Evolutionary conservation across 2,329 filamentous ascomycete genomes (phyloP).

Genomic region (Fusarium nisikadoi): DNA sequence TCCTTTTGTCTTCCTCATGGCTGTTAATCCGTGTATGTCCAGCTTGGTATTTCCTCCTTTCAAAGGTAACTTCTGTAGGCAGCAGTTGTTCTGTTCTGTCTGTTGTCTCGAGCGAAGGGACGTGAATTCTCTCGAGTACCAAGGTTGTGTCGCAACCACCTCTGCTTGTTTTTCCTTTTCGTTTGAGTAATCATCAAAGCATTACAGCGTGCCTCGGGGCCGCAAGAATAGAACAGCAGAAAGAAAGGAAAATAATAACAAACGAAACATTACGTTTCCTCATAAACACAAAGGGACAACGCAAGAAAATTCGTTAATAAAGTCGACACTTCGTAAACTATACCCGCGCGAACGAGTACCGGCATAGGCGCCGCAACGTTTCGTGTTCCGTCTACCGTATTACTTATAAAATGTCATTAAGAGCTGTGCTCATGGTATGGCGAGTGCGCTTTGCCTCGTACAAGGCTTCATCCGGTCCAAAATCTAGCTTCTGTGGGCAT

Average conservation of each 20-base stretch:
- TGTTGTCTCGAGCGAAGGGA: constrained; percentile 31
- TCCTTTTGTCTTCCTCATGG: constrained; percentile 24
- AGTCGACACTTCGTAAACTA: constrained; percentile 34
- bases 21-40: constrained; percentile 30
- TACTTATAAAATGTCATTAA: constrained; percentile 45
- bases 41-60: constrained; percentile 29
- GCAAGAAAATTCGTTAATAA: constrained; percentile 43
- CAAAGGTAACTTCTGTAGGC: constrained; percentile 13
- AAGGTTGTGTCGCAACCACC: constrained; percentile 1
- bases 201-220: constrained; percentile 38
- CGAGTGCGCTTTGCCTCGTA: constrained; percentile 16
- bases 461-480: constrained; percentile 11
- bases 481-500: background rate
- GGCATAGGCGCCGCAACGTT: constrained; percentile 35
- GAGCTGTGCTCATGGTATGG: constrained; percentile 35
- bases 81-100: constrained; percentile 3
- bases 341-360: constrained; percentile 43
- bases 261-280: constrained; percentile 43
- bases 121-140: constrained; percentile 35
- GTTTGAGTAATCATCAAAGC: constrained; percentile 39
- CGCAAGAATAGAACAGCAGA: constrained; percentile 32
- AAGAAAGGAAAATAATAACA: constrained; percentile 32
- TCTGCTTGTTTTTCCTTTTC: constrained; percentile 21
- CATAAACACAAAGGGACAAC: constrained; percentile 43
- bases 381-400: constrained; percentile 45